These are phyloP conservation scores for Aspergillus sp. DNA, from an alignment of 2,329 filamentous ascomycete genomes.

Conservation along the genomic window DNA sequence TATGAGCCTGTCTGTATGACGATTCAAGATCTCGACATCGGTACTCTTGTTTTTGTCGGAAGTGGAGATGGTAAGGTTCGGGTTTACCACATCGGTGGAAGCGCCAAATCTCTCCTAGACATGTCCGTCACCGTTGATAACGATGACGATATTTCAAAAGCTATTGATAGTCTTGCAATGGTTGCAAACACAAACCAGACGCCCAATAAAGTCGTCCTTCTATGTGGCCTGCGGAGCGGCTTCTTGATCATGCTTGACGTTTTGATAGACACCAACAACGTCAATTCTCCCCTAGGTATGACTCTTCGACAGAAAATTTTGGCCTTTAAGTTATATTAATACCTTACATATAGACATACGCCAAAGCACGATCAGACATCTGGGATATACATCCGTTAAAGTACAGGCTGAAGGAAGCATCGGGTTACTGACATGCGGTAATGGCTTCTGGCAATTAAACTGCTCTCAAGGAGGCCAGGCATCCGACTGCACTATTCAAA, in stretches of 20 bases:
- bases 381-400: slow-evolving; percentile 40
- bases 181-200: slow-evolving; percentile 21
- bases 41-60: slow-evolving; percentile 39
- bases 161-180: slow-evolving; percentile 35
- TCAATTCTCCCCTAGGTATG: slow-evolving; percentile 29
- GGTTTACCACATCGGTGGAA: slow-evolving; percentile 28
- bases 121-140: slow-evolving; percentile 23
- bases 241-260: slow-evolving; percentile 41
- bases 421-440: slow-evolving; percentile 37
- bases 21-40: slow-evolving; percentile 28
- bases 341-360: slow-evolving; percentile 28
- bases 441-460: slow-evolving; percentile 40
- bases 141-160: slow-evolving; percentile 31
- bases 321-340: slow-evolving; percentile 11
- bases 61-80: slow-evolving; percentile 39
- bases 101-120: slow-evolving; percentile 24
- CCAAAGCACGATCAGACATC: slow-evolving; percentile 28
- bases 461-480: slow-evolving; percentile 24
- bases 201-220: slow-evolving; percentile 26
- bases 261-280: slow-evolving; percentile 19
- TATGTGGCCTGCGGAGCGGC: slow-evolving; percentile 50
- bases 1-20: slow-evolving; percentile 40
- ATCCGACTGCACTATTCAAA: slow-evolving; percentile 30
- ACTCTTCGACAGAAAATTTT: not conserved
- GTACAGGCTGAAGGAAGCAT: slow-evolving; percentile 31